Percentiles rank a stretch among this genome's conserved stretches.
These are phyloP conservation scores for Solanum paucissectum DNA, from an alignment of 257 asterid genomes.

Conservation along the genomic window DNA sequence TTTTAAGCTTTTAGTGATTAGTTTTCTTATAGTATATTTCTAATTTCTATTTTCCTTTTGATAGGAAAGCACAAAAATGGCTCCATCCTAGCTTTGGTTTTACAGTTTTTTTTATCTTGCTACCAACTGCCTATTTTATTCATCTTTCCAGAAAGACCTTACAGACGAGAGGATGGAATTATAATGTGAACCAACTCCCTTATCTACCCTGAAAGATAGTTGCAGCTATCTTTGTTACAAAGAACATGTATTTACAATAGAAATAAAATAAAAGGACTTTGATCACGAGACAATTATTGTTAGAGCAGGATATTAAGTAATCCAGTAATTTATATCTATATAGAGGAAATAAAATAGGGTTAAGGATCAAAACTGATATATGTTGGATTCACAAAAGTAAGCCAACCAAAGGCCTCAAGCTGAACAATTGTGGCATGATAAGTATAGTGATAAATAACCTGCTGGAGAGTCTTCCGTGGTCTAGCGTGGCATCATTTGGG, in stretches of 20 bases:
- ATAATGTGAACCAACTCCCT: background rate
- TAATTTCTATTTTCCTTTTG: background rate
- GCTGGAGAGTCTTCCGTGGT: slow-evolving; percentile 73
- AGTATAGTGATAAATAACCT: slow-evolving; percentile 34
- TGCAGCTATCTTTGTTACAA: background rate
- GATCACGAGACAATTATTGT: background rate
- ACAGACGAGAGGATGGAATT: background rate
- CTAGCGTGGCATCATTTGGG: slow-evolving; percentile 72
- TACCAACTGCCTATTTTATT: background rate
- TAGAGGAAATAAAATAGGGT: background rate
- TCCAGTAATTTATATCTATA: background rate
- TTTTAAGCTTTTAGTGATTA: background rate
- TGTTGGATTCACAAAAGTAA: background rate
- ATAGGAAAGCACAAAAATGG: background rate
- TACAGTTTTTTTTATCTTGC: background rate
- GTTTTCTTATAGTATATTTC: background rate
- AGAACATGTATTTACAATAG: background rate
- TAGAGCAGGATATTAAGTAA: background rate
- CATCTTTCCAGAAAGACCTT: background rate
- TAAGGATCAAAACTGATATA: background rate
- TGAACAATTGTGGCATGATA: background rate
- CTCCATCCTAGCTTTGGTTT: background rate
- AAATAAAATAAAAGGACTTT: background rate
- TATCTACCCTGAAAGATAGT: background rate
- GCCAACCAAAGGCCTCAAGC: background rate